Evolutionary conservation across 2,329 filamentous ascomycete genomes (phyloP).

Genomic region (Paecilomyces sp.): DNA sequence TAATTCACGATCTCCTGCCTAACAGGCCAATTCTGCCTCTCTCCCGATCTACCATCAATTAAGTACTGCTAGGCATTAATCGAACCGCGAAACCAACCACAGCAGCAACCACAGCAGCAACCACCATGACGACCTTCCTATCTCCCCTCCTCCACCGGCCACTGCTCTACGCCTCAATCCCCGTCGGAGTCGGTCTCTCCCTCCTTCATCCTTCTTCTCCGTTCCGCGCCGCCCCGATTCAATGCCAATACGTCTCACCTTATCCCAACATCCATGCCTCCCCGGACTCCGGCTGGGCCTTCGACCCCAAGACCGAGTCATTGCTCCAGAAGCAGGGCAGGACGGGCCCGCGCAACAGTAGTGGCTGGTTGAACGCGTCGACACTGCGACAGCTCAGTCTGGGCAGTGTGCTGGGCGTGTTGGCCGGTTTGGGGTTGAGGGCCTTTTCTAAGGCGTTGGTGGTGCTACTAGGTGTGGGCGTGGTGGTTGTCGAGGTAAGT

Average conservation of each 20-base stretch:
- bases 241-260: conserved; percentile 29
- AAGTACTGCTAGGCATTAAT: not conserved
- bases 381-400: conserved; percentile 39
- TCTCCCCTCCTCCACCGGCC: conserved; percentile 8
- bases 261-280: conserved; percentile 11
- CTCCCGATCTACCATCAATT: not conserved
- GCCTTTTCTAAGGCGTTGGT: conserved; percentile 39
- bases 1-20: not conserved
- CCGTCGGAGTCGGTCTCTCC: conserved; percentile 26
- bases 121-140: not conserved
- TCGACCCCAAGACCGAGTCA: conserved; percentile 14
- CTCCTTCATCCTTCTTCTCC: conserved; percentile 27
- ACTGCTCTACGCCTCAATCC: conserved; percentile 16
- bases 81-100: not conserved
- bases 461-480: conserved; percentile 35
- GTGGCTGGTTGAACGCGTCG: conserved; percentile 20
- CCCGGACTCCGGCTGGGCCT: conserved; percentile 18
- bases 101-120: not conserved
- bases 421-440: conserved; percentile 35
- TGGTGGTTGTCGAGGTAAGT: conserved; percentile 38
- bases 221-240: conserved; percentile 26
- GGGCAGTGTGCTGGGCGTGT: conserved; percentile 38
- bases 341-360: conserved; percentile 7
- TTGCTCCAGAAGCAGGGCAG: conserved; percentile 18
- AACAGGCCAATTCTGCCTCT: not conserved